Evolutionary conservation across 441 rosid species (phyloP), one percentile per base, ranked within the genome.

Genomic region (Daphne laureola): DNA sequence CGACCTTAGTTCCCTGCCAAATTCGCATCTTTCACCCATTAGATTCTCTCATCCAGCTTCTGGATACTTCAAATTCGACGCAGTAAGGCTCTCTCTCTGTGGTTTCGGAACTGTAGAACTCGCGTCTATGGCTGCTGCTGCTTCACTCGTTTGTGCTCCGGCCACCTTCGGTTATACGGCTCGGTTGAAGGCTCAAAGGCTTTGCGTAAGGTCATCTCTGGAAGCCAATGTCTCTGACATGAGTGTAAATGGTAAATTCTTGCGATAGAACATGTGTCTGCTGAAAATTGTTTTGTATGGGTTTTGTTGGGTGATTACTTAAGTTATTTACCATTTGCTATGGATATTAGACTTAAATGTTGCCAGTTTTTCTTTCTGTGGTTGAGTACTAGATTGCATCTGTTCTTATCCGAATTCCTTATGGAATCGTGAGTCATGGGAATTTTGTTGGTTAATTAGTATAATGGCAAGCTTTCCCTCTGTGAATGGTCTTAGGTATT

Each of bases 181-280:
- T 57, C 68, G 61, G 58, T 53, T 54, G 67, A 79, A 64, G 67
- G 0, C 63, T 67, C 81, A 65, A 53, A 77, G 81, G 70, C 68
- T 67, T 46, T 61, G 16, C 57, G 85, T 84, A 57, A 53, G 79
- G 49, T 80, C 86, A 40, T 89, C 97, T 43, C 69, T 89, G 70
- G 98, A 89, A 56, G 16, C 78, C 0, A 70, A 81, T 57, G 86
- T 93, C 35, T 93, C 98, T 64, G 98, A 93, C 69, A 93, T 88
- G 98, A 81, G 92, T 56, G 75, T 75, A 54, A 86, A 92, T 76
- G 98, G 98, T 92, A 80, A 64, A 42, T n/a, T n/a, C 15, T 21
- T 8, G 40, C 17, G 46, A 25, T 17, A 4, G 4, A 31, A 31
- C 38, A 5, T 9, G 2, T 31, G 38, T 31, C 38, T 31, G 38